Percentiles rank a stretch among this genome's conserved stretches.
These are phyloP conservation scores for Erodium moschatum DNA, from an alignment of 441 rosid genomes.

Conservation along the genomic window DNA sequence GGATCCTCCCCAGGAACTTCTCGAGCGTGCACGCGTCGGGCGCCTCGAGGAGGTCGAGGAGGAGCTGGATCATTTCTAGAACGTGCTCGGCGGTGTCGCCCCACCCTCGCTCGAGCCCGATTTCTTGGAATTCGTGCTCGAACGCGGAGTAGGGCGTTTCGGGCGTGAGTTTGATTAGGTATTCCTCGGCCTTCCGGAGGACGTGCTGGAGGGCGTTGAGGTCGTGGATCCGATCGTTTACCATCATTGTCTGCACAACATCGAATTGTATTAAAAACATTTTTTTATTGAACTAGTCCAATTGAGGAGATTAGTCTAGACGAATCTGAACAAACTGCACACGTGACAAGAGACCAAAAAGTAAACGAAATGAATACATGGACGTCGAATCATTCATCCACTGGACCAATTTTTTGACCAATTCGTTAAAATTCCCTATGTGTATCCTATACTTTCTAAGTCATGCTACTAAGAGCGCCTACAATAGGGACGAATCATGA, in stretches of 20 bases:
- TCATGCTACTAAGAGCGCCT: too few relatives aligned
- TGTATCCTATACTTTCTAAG: too few relatives aligned
- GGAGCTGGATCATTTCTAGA: constrained; percentile 71
- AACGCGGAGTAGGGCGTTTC: constrained; percentile 50
- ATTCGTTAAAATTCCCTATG: too few relatives aligned
- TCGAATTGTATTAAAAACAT: too few relatives aligned
- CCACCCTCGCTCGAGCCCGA: constrained; percentile 92
- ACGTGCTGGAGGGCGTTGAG: constrained; percentile 57
- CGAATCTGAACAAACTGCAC: too few relatives aligned
- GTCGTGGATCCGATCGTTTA: constrained; percentile 63
- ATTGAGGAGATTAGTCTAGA: too few relatives aligned
- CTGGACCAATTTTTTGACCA: too few relatives aligned
- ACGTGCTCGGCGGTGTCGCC: constrained; percentile 74
- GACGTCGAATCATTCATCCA: too few relatives aligned
- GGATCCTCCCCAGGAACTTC: constrained; percentile 69
- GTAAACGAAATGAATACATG: too few relatives aligned
- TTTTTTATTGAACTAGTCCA: too few relatives aligned
- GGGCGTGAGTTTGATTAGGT: constrained; percentile 37
- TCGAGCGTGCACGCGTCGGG: constrained; percentile 89
- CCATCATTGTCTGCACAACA: constrained; percentile 57
- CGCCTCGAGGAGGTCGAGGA: constrained; percentile 86
- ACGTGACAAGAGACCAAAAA: too few relatives aligned
- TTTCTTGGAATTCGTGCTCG: constrained; percentile 65
- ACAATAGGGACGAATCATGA: too few relatives aligned
- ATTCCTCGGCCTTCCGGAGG: constrained; percentile 84